phyloP scores from a whole-genome alignment of 1,284 basidiomycete genomes.

The Ustilago sp. region DNA sequence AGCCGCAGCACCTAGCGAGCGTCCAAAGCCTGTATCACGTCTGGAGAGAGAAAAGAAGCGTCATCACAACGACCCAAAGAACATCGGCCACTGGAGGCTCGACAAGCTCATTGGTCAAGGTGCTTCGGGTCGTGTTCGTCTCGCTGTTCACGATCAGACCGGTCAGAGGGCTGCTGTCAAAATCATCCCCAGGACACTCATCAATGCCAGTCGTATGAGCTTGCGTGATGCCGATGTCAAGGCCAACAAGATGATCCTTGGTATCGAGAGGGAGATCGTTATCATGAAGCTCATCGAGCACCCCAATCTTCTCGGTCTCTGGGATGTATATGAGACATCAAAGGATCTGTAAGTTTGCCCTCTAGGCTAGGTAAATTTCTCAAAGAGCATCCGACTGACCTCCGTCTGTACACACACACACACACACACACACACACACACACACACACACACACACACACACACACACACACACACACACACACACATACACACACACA shows the following conservation, averaged over 20 bases:
- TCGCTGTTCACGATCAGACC: slow-evolving; percentile 87
- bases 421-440: background rate
- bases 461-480: background rate
- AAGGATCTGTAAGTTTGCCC: slow-evolving; percentile 75
- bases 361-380: background rate
- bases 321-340: slow-evolving; percentile 97
- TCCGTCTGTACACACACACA: background rate
- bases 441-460: background rate
- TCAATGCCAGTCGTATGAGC: slow-evolving; percentile 79
- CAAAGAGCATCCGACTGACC: background rate
- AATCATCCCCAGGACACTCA: slow-evolving; percentile 89
- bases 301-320: slow-evolving; percentile 91
- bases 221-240: slow-evolving; percentile 77
- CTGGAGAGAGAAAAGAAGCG: slow-evolving; percentile 69
- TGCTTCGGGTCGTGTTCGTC: slow-evolving; percentile 83
- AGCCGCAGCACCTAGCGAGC: slow-evolving; percentile 21
- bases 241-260: slow-evolving; percentile 85
- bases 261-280: slow-evolving; percentile 95
- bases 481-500: too few species aligned
- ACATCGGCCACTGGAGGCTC: slow-evolving; percentile 91
- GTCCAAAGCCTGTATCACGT: slow-evolving; percentile 56
- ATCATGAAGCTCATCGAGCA: slow-evolving; percentile 99
- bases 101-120: slow-evolving; percentile 93
- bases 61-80: slow-evolving; percentile 71
- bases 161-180: slow-evolving; percentile 94